These are phyloP conservation scores for Podaxis sp. DNA, from an alignment of 768 basidiomycete genomes.

Conservation along the genomic window DNA sequence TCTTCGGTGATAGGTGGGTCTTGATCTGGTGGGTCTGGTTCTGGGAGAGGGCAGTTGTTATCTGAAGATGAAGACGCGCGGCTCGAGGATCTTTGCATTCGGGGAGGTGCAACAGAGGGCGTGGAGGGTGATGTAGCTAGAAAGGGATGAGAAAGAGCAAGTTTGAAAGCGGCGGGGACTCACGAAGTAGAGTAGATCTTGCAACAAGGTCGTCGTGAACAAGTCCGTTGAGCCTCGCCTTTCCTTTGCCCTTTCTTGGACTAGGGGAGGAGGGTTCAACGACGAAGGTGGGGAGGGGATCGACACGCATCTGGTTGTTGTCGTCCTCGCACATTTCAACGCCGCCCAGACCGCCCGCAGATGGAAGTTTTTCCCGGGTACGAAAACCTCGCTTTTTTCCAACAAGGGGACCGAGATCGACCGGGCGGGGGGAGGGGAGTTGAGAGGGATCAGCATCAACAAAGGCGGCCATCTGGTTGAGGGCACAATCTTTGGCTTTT, in stretches of 20 bases:
- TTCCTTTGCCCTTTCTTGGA: slow-evolving; percentile 19
- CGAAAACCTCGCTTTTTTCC: slow-evolving; percentile 59
- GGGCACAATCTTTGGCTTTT: slow-evolving; percentile 58
- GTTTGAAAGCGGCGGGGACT: background rate
- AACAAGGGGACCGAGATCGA: slow-evolving; percentile 64
- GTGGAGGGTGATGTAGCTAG: background rate
- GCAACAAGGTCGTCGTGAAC: background rate
- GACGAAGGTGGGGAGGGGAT: background rate
- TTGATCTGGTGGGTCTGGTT: slow-evolving; percentile 19
- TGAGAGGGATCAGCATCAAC: slow-evolving; percentile 32
- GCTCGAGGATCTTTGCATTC: slow-evolving; percentile 7
- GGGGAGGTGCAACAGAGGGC: background rate
- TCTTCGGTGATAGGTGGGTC: slow-evolving; percentile 24
- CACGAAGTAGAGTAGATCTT: background rate
- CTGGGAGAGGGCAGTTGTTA: slow-evolving; percentile 10
- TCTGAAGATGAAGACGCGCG: background rate
- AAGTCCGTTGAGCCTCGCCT: slow-evolving; percentile 17
- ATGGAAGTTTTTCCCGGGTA: slow-evolving; percentile 54
- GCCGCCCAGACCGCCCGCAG: slow-evolving; percentile 55
- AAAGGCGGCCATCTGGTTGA: slow-evolving; percentile 63
- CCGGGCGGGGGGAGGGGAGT: background rate
- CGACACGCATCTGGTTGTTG: background rate
- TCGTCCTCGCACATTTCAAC: slow-evolving; percentile 44
- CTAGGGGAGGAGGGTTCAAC: background rate
- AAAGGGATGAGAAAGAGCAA: background rate